These are phyloP conservation scores for Haplographium delicatum DNA, from an alignment of 495 filamentous ascomycete species.

Conservation along the genomic window DNA sequence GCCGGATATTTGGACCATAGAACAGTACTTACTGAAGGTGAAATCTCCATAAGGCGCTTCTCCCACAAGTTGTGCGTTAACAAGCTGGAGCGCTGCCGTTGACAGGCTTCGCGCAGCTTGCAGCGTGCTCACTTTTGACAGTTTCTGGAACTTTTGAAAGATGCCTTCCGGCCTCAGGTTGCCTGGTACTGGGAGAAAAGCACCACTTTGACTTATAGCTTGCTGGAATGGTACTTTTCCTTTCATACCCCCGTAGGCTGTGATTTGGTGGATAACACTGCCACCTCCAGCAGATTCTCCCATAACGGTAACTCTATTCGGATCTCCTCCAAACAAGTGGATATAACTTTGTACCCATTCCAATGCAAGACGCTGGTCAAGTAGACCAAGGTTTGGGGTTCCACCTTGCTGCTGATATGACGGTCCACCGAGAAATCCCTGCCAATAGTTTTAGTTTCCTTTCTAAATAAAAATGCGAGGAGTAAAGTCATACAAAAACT, in stretches of 20 bases:
- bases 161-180: conserved; percentile 14
- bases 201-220: conserved; percentile 29
- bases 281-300: conserved; percentile 70
- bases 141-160: conserved; percentile 18
- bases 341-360: conserved; percentile 73
- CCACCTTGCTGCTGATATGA: conserved; percentile 43
- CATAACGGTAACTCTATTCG: conserved; percentile 57
- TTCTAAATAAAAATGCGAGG: not conserved
- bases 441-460: conserved; percentile 12
- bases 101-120: conserved; percentile 46
- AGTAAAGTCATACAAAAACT: conserved; percentile 13
- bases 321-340: conserved; percentile 63
- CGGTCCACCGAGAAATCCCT: conserved; percentile 52
- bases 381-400: conserved; percentile 57
- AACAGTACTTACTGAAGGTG: conserved; percentile 38
- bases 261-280: conserved; percentile 61
- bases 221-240: conserved; percentile 21
- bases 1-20: too few species aligned
- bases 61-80: conserved; percentile 47
- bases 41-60: conserved; percentile 39
- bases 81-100: conserved; percentile 36
- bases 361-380: conserved; percentile 64
- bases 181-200: conserved; percentile 12
- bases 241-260: conserved; percentile 43
- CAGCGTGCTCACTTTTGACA: conserved; percentile 35